Evolutionary conservation across 1,139 yeast genomes (phyloP), one percentile per base, ranked within the genome.

Genomic region (Geotrichum citri-aurantii): DNA sequence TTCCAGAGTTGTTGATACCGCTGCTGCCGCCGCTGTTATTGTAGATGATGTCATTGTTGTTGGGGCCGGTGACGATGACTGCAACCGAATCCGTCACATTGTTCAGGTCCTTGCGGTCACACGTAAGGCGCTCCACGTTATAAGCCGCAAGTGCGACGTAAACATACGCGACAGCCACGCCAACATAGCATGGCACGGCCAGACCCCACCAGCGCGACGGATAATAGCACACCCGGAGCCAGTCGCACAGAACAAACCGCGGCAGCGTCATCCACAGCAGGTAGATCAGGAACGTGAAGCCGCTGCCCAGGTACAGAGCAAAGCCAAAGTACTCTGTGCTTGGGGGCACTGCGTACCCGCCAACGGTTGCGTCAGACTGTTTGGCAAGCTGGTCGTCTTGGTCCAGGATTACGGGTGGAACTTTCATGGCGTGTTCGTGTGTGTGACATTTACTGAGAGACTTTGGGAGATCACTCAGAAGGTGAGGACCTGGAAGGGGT

Each of bases 131-230:
- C 68, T 92, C 97, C 3, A 83, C 81, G 67, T 88, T 88, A 75
- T 86, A 89, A 51, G 84, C 72, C 0, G 85, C 84, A 58, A 91
- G 72, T 2, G 85, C 88, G 3, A 88, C 75, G 70, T 91, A 92
- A 0, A 80, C 80, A 68, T 83, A 90, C 10, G 84, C 73, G 88
- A 92, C 83, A 17, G 79, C 71, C 78, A 89, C 82, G 48, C 92
- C 74, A 8, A 85, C 77, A 66, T 81, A 86, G 3, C 86, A 76
- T 1, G 96, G 96, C 0, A 88, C 71, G 0, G 91, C 88, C 55
- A 86, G 68, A 1, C 93, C 85, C 97, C 97, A 90, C 85, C 93
- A 89, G 64, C 90, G 77, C 40, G 90, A 86, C 0, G 96, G 96
- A 65, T 85, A 87, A 71, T 88, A 90, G 65, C 82, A 80, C 14